These are phyloP conservation scores for Hortiboletus campestris DNA, from an alignment of 768 basidiomycete species.

Conservation along the genomic window DNA sequence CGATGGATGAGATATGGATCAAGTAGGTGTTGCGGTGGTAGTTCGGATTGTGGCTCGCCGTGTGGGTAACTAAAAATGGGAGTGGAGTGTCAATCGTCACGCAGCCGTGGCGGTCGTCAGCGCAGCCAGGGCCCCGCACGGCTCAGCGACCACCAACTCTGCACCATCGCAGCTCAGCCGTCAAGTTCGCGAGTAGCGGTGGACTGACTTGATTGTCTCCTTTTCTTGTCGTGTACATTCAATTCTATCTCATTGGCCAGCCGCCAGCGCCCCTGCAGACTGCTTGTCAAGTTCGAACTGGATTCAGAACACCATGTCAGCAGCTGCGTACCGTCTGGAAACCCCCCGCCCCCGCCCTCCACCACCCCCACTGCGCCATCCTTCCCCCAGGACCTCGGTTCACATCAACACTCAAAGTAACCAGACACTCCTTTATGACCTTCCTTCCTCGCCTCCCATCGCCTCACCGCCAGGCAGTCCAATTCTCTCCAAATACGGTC, in stretches of 20 bases:
- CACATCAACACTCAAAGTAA: slow-evolving; percentile 43
- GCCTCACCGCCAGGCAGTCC: slow-evolving; percentile 57
- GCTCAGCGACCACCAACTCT: slow-evolving; percentile 26
- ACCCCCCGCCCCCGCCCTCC: slow-evolving; percentile 56
- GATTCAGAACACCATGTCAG: slow-evolving; percentile 49
- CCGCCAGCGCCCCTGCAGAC: slow-evolving; percentile 7
- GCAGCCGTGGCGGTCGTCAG: slow-evolving; percentile 28
- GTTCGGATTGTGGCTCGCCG: slow-evolving; percentile 9
- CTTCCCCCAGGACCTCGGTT: slow-evolving; percentile 46
- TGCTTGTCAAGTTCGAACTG: slow-evolving; percentile 30
- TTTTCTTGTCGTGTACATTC: slow-evolving; percentile 22
- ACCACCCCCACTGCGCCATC: slow-evolving; percentile 57
- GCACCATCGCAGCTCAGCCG: slow-evolving; percentile 7
- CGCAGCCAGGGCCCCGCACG: slow-evolving; percentile 29
- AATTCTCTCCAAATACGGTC: slow-evolving; percentile 35
- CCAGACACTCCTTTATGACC: slow-evolving; percentile 73
- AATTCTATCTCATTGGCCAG: slow-evolving; percentile 12
- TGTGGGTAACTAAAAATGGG: slow-evolving; percentile 22
- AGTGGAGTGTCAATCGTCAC: slow-evolving; percentile 17
- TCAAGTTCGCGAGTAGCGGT: slow-evolving; percentile 6
- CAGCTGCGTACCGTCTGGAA: slow-evolving; percentile 63
- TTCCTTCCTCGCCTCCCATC: slow-evolving; percentile 57
- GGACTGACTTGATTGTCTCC: slow-evolving; percentile 5
- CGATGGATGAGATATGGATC: not conserved
- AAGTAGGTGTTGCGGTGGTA: not conserved